Evolutionary conservation across 1,284 basidiomycete species (phyloP).

Genomic region (Ceratobasidium sp.): DNA sequence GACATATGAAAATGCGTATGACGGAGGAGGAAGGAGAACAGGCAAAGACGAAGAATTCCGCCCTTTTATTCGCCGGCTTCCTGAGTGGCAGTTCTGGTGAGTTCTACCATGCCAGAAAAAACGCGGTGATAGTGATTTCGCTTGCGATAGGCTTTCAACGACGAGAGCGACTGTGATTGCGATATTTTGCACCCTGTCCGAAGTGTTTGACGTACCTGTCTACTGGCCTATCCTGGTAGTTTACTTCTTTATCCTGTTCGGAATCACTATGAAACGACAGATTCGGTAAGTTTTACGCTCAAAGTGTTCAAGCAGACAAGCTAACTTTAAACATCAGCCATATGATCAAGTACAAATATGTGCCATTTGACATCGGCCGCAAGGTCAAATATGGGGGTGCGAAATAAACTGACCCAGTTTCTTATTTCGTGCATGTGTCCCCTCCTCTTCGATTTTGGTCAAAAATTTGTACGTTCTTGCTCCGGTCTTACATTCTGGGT

Average conservation of each 20-base stretch:
- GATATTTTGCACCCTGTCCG: slow-evolving; percentile 80
- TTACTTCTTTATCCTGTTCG: slow-evolving; percentile 90
- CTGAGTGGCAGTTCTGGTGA: slow-evolving; percentile 96
- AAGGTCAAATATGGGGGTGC: slow-evolving; percentile 76
- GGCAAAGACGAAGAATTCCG: slow-evolving; percentile 88
- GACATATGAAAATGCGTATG: slow-evolving; percentile 30
- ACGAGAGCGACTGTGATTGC: slow-evolving; percentile 90
- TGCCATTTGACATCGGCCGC: slow-evolving; percentile 91
- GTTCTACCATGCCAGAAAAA: slow-evolving; percentile 48
- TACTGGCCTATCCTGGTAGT: slow-evolving; percentile 98
- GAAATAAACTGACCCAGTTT: slow-evolving; percentile 9
- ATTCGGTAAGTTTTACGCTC: slow-evolving; percentile 76
- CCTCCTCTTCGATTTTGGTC: background rate
- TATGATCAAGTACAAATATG: slow-evolving; percentile 98
- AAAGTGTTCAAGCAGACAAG: slow-evolving; percentile 4
- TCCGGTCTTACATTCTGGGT: background rate
- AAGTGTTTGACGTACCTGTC: slow-evolving; percentile 92
- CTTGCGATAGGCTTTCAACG: slow-evolving; percentile 78
- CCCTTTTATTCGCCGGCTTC: slow-evolving; percentile 94
- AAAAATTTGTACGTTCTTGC: background rate
- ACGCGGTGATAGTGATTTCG: background rate
- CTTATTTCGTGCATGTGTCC: background rate
- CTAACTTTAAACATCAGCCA: slow-evolving; percentile 65
- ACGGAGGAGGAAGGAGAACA: slow-evolving; percentile 39
- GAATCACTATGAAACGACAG: slow-evolving; percentile 91